phyloP scores from a whole-genome alignment of 495 filamentous ascomycete species.

The Aspergillus ellipticus region DNA sequence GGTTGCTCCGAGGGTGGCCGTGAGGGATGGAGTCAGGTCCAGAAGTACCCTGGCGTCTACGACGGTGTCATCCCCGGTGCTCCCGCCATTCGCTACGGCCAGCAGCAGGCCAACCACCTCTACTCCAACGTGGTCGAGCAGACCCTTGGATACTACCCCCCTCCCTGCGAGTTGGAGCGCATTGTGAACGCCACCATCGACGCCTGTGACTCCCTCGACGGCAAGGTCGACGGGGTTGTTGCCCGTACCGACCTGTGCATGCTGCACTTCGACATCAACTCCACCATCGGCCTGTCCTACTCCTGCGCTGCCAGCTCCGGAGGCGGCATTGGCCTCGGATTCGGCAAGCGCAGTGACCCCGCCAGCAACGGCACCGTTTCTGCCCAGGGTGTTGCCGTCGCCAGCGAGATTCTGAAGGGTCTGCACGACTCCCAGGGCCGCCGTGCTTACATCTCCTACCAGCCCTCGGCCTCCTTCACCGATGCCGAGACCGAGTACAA shows the following conservation, averaged over 20 bases:
- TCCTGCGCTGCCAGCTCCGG: slow-evolving; percentile 24
- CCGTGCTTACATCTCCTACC: slow-evolving; percentile 45
- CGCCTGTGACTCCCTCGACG: slow-evolving; percentile 48
- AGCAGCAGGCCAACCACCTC: not conserved
- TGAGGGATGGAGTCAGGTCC: slow-evolving; percentile 46
- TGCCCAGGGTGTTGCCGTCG: slow-evolving; percentile 34
- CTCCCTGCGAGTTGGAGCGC: slow-evolving; percentile 74
- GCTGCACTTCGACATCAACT: slow-evolving; percentile 33
- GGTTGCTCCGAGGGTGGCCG: slow-evolving; percentile 52
- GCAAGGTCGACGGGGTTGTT: slow-evolving; percentile 45
- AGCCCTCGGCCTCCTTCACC: slow-evolving; percentile 33
- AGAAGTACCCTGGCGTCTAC: slow-evolving; percentile 42
- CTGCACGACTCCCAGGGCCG: slow-evolving; percentile 40
- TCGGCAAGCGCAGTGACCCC: slow-evolving; percentile 19
- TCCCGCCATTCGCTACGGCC: slow-evolving; percentile 17
- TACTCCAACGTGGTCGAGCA: slow-evolving; percentile 62
- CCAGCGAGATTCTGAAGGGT: slow-evolving; percentile 38
- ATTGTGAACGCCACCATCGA: slow-evolving; percentile 62
- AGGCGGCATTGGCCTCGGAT: not conserved
- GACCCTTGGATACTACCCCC: slow-evolving; percentile 71
- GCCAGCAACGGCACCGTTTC: slow-evolving; percentile 43
- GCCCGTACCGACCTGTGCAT: slow-evolving; percentile 47
- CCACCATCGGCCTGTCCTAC: slow-evolving; percentile 40
- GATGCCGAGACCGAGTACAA: slow-evolving; percentile 45
- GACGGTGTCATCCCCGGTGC: slow-evolving; percentile 47